These are phyloP conservation scores for Fusarium nelsonii DNA, from an alignment of 2,329 filamentous ascomycete species.

Conservation along the genomic window DNA sequence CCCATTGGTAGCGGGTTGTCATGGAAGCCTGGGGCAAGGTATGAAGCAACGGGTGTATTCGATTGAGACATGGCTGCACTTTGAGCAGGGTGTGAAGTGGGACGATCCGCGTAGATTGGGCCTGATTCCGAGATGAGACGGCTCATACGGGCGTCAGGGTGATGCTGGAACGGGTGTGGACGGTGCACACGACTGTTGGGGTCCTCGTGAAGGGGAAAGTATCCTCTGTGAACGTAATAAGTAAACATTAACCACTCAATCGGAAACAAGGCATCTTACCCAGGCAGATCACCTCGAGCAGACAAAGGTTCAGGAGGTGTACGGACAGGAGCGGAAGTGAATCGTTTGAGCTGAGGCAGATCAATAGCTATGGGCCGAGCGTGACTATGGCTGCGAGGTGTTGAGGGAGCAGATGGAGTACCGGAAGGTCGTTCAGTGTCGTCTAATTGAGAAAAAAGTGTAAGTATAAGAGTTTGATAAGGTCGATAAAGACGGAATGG, in stretches of 20 bases:
- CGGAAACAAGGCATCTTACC: constrained; percentile 58
- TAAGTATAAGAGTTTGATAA: constrained; percentile 17
- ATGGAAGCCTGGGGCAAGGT: constrained; percentile 63
- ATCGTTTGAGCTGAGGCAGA: constrained; percentile 57
- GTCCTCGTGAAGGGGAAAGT: constrained; percentile 72
- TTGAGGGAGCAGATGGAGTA: constrained; percentile 41
- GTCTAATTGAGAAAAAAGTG: constrained; percentile 33
- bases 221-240: constrained; percentile 60
- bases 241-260: background rate
- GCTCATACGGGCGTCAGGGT: constrained; percentile 55
- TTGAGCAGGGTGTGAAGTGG: constrained; percentile 47
- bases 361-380: constrained; percentile 68
- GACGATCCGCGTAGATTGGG: constrained; percentile 46
- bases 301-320: constrained; percentile 65
- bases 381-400: constrained; percentile 40
- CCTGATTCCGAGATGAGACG: constrained; percentile 53
- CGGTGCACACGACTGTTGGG: constrained; percentile 60
- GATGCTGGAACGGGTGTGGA: constrained; percentile 64
- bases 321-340: constrained; percentile 56
- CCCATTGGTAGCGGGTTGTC: constrained; percentile 65
- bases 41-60: constrained; percentile 63
- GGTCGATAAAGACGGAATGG: background rate
- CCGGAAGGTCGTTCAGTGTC: constrained; percentile 30
- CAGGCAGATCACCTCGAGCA: constrained; percentile 68
- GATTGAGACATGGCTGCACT: constrained; percentile 41